Conservation (phyloP, 192 early-diverging fungal genomes). For the Rhizophagus sp. region DNA sequence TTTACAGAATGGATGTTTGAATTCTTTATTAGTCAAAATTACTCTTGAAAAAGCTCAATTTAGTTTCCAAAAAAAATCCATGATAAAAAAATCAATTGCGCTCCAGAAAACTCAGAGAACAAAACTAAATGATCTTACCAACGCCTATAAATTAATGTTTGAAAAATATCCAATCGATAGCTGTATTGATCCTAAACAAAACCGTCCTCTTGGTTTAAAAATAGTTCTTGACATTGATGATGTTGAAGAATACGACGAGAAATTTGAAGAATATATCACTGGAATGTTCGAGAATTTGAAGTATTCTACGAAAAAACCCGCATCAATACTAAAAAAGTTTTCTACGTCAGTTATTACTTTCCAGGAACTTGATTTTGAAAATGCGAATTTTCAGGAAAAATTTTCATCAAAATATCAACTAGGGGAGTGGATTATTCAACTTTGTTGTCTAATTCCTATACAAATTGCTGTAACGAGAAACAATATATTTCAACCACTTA, state of each 20-base stretch:
- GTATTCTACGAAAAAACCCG: background rate
- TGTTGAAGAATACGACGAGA: background rate
- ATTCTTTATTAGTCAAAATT: too few species aligned
- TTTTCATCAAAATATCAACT: background rate
- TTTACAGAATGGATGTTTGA: too few species aligned
- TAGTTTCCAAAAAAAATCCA: too few species aligned
- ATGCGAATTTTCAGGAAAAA: background rate
- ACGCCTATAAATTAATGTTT: constrained; percentile 20
- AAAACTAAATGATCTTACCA: background rate
- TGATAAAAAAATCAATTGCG: too few species aligned
- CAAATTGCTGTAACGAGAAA: constrained; percentile 13
- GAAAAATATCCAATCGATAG: background rate
- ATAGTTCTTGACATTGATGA: background rate
- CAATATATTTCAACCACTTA: constrained; percentile 13
- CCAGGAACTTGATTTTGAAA: background rate
- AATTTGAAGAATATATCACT: background rate
- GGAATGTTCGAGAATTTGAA: background rate
- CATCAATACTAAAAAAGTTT: background rate
- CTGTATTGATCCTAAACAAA: background rate
- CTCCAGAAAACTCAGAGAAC: too few species aligned
- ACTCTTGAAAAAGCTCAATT: too few species aligned
- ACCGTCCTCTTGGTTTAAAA: background rate
- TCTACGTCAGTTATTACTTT: background rate
- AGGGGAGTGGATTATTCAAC: constrained; percentile 11
- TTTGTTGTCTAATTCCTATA: background rate